phyloP scores from a whole-genome alignment of 2,329 filamentous ascomycete genomes.

The Penicillium paneum region DNA sequence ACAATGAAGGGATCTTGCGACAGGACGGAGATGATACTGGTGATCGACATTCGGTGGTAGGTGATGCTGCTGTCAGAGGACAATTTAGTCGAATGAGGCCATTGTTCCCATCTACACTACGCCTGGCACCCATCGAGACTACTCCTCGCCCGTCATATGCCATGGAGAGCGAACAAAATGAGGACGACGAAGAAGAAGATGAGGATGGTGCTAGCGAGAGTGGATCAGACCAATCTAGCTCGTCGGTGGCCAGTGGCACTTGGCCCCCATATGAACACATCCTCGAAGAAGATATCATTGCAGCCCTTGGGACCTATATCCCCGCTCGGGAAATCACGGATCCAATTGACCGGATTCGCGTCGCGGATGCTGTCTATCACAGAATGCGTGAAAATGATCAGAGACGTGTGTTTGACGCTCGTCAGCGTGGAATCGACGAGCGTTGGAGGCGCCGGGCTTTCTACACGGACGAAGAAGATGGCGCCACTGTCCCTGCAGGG shows the following conservation, averaged over 20 bases:
- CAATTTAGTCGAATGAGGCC: constrained; percentile 35
- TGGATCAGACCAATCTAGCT: constrained; percentile 25
- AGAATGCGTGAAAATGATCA: constrained; percentile 41
- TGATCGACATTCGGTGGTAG: constrained; percentile 60
- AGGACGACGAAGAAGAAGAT: constrained; percentile 16
- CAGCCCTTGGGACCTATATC: constrained; percentile 43
- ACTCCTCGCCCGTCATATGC: constrained; percentile 7
- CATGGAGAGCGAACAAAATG: constrained; percentile 10
- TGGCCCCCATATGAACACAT: constrained; percentile 43
- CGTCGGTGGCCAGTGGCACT: constrained; percentile 29
- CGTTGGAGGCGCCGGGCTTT: constrained; percentile 75
- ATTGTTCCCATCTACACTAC: constrained; percentile 31
- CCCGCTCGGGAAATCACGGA: constrained; percentile 44
- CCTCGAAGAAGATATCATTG: constrained; percentile 41
- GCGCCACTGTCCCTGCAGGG: constrained; percentile 60
- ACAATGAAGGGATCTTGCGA: constrained; percentile 59
- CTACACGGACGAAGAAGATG: constrained; percentile 83
- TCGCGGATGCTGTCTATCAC: constrained; percentile 38
- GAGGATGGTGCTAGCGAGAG: constrained; percentile 22
- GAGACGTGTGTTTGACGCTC: constrained; percentile 36
- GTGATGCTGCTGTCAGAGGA: constrained; percentile 42
- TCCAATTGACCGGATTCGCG: constrained; percentile 40
- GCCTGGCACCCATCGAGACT: constrained; percentile 18
- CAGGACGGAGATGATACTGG: constrained; percentile 60
- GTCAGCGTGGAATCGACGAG: constrained; percentile 55